Evolutionary conservation across 305 asterid genomes (phyloP).

Genomic region (Rubia balearica): DNA sequence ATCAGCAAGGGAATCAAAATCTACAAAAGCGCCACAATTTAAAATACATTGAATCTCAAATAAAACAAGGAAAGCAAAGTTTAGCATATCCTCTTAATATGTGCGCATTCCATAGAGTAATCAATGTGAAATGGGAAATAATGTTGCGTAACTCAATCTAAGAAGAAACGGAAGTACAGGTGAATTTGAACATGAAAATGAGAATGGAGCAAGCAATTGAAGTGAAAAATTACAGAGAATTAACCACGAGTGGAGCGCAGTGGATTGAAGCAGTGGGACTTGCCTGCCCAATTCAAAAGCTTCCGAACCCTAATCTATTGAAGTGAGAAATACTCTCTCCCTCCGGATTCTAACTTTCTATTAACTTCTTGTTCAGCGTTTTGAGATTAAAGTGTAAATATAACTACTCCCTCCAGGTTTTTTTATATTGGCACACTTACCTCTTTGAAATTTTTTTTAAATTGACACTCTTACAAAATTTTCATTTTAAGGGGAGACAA

Average conservation of each 20-base stretch:
- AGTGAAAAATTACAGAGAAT: neutral
- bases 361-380: no score
- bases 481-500: no score
- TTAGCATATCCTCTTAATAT: neutral
- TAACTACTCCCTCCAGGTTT: no score
- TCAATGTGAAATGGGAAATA: neutral
- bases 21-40: neutral
- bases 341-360: no score
- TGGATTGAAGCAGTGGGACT: slow-evolving; percentile 5
- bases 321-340: no score
- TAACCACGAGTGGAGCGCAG: neutral
- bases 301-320: neutral
- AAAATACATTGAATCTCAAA: neutral
- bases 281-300: neutral
- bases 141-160: neutral
- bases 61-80: neutral
- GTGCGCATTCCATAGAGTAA: no score
- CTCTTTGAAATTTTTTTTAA: no score
- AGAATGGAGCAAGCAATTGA: neutral
- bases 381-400: no score
- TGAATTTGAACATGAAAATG: neutral
- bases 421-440: no score
- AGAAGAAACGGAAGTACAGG: neutral
- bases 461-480: no score
- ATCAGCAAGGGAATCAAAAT: no score